Evolutionary conservation across 163 green algal species (phyloP), one percentile per base, ranked within the genome.

Genomic region (Volvox carteri): DNA sequence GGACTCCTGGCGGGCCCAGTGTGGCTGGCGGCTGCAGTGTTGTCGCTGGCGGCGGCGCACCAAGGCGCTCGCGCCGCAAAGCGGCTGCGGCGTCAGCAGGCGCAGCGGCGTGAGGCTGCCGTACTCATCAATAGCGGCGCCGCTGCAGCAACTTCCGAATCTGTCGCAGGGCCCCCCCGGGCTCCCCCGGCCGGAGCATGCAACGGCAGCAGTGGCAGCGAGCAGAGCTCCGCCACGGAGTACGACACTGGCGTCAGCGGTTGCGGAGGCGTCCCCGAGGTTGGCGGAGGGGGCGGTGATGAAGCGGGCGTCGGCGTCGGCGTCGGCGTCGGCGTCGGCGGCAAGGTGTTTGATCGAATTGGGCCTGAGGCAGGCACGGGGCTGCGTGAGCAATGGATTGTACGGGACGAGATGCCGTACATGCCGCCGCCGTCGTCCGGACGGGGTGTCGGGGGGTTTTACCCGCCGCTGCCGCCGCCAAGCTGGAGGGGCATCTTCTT

Each of bases 41-140:
- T 80, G 33, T 87, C 81, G 12, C 14, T 48, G 21, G 67, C 35
- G 11, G 30, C 35, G 8, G 81, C 81, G 5, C 65, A 79, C 35
- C 65, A 87, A 46, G 81, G 46, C 6, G 11, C 2, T 33, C 41
- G 28, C 14, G 70, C 68, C 4, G 6, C 23, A 11, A 33, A 35
- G 3, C 81, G 72, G 65, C 48, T 87, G 81, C 68, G 44, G 33
- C 81, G 81, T 8, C 81, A 79, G 65, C 35, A 54, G 33, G 19
- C 30, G 42, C 46, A 56, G 30, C 30, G 23, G 30, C 80, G 44
- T 18, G 80, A 87, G 80, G 80, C 62, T 4, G 9, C 54, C 0
- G 30, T 87, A 46, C 30, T 87, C 19, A 87, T 78, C 60, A 70
- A 30, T 0, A 54, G 12, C n/a, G 54, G 58, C 11, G 62, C 78